Evolutionary conservation across 495 filamentous ascomycete species (phyloP), one percentile per base, ranked within the genome.

Genomic region (Gamarada debralockiae): DNA sequence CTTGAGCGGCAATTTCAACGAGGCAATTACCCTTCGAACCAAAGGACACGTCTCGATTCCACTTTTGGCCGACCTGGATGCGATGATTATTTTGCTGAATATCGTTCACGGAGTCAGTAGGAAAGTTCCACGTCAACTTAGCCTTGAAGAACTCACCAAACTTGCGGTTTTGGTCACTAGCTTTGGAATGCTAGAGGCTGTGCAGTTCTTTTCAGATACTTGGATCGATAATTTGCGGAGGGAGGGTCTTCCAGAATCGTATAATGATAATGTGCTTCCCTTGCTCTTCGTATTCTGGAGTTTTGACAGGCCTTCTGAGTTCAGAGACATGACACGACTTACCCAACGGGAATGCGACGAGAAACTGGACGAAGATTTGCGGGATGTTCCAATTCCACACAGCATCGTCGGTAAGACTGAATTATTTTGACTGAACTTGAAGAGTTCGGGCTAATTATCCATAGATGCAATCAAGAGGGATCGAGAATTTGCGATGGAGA

Each of bases 71-170:
- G 56, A 58, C 25, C 38, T 31, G 22, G 44, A 53, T 25, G 17
- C 43, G 14, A 21, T 58, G 20, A 25, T 50, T 12, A 53, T 58
- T 9, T 33, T 53, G 7, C 41, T 59, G 37, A 40, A 51, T 25
- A 52, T 59, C 15, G 51, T 59, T 31, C 57, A 59, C 31, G 47
- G 47, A 25, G n/a, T 9, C 10, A 55, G 13, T 20, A 24, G 50
- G 20, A 49, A 58, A 22, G 48, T 59, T 10, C 57, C 57, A 18
- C 51, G 52, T 34, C 39, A 51, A 36, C 25, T 59, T 25, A 42
- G 8, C 20, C 20, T 59, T 1, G 20, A 42, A 24, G 7, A 25
- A 18, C 25, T 59, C 2, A 36, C 17, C 25, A 51, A 25, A 12
- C 21, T 59, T n/a, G 46, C 57, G 9, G 34, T 42, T 8, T n/a